Percentiles rank a stretch among this genome's conserved stretches.
Evolutionary conservation across 73 alveolate species (phyloP).

Genomic region (Paramecium pentaurelia): DNA sequence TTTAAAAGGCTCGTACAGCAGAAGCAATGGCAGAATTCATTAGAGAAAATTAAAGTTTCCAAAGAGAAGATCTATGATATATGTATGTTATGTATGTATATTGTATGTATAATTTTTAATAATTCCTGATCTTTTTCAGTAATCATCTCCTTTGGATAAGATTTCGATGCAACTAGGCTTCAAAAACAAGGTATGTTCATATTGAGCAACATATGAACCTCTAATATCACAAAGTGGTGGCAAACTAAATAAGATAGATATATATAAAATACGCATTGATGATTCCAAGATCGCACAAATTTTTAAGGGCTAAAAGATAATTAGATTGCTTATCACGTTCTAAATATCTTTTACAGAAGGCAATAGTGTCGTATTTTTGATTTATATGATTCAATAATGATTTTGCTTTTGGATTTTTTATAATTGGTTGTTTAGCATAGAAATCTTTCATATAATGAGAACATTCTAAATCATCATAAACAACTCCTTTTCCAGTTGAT

Average conservation of each 20-base stretch:
- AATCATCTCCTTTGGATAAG: slow-evolving; percentile 95
- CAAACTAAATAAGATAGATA: neutral
- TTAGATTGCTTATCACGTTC: slow-evolving; percentile 90
- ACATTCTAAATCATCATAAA: slow-evolving; percentile 90
- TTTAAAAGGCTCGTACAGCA: neutral
- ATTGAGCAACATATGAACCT: slow-evolving; percentile 92
- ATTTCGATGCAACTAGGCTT: slow-evolving; percentile 96
- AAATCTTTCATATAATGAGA: slow-evolving; percentile 95
- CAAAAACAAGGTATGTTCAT: slow-evolving; percentile 92
- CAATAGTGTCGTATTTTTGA: slow-evolving; percentile 87
- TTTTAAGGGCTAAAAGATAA: slow-evolving; percentile 82
- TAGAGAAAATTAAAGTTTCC: neutral
- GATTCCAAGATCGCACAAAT: slow-evolving; percentile 85
- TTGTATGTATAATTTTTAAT: neutral
- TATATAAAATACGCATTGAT: slow-evolving; percentile 73
- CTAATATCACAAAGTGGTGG: slow-evolving; percentile 76
- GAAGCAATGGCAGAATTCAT: neutral
- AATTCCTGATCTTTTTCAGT: slow-evolving; percentile 57
- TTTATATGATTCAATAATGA: slow-evolving; percentile 84
- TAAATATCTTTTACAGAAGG: slow-evolving; percentile 95
- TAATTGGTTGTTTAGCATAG: slow-evolving; percentile 78
- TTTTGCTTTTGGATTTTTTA: slow-evolving; percentile 89
- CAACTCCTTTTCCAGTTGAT: slow-evolving; percentile 95
- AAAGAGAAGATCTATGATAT: slow-evolving; percentile 23
- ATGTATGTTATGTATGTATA: neutral